These are phyloP conservation scores for Neonectria faginata DNA, from an alignment of 2,329 filamentous ascomycete species.

Conservation along the genomic window DNA sequence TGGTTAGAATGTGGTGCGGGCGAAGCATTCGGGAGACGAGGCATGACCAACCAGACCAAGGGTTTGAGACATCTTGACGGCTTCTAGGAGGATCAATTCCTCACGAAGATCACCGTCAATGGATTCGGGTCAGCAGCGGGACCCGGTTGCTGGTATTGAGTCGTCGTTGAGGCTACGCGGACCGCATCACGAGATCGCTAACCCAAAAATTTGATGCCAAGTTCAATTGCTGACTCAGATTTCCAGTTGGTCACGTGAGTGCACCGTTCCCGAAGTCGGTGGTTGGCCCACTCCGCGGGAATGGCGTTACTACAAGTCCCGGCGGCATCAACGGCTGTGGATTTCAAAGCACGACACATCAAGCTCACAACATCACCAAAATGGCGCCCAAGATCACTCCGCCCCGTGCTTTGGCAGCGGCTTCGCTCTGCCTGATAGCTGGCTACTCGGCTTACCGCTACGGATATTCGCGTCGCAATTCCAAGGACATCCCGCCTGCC, in stretches of 20 bases:
- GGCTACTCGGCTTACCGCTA: conserved; percentile 48
- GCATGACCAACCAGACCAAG: conserved; percentile 73
- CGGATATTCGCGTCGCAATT: conserved; percentile 36
- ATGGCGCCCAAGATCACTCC: conserved; percentile 47
- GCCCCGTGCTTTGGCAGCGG: conserved; percentile 44
- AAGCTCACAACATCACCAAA: conserved; percentile 33
- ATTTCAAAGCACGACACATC: conserved; percentile 51
- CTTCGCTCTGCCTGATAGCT: conserved; percentile 45
- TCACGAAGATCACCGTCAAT: conserved; percentile 30
- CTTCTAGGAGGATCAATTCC: conserved; percentile 35
- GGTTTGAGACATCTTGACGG: conserved; percentile 78
- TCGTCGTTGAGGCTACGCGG: conserved; percentile 37
- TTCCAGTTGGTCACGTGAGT: conserved; percentile 35
- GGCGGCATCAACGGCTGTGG: conserved; percentile 42
- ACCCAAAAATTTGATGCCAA: conserved; percentile 46
- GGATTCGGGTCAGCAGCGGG: conserved; percentile 27
- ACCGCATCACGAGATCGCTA: conserved; percentile 38
- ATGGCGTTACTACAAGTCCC: conserved; percentile 34
- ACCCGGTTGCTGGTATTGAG: conserved; percentile 23
- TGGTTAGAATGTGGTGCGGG: conserved; percentile 29
- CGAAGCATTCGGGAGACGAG: conserved; percentile 17
- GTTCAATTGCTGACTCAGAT: conserved; percentile 43
- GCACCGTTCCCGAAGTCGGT: conserved; percentile 38
- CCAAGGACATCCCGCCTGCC: conserved; percentile 36
- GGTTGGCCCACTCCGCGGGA: conserved; percentile 32